Evolutionary conservation across 352 stramenopile genomes (phyloP), one percentile per base, ranked within the genome.

Genomic region (Globisporangium splendens): DNA sequence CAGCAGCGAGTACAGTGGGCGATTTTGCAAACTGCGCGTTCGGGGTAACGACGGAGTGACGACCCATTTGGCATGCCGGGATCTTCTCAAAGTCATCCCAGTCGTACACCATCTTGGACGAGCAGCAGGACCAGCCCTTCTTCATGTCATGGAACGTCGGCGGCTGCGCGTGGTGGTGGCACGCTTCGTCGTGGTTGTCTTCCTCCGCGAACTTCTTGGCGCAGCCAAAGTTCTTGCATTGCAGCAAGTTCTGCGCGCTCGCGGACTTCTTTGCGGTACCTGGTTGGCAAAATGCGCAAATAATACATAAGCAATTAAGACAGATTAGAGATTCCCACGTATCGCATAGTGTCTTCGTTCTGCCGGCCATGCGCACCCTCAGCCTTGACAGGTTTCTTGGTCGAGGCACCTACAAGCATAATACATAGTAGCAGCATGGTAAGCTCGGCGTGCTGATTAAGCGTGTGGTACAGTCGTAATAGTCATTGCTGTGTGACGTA

Each of bases 61-160:
- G 83, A 10, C 81, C 69, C 18, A 93, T 66, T 31, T 82, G 66
- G 52, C 83, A 95, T 46, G 77, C 68, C 61, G 86, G 70, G 59
- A 93, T 94, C 65, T 89, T 89, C 67, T 97, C 83, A 68, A 98
- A 98, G 68, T 96, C 87, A 67, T 98, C 93, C 90, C 93, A 98
- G 77, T 98, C 92, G 73, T 98, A 98, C 14, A 97, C 85, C 82
- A 95, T 94, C 65, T 88, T 92, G 59, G 72, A 79, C 58, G 83
- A 86, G 73, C 88, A 96, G 73, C 88, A 96, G 46, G 84, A 79
- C 88, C 88, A 96, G 66, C 88, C 85, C 58, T 96, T 96, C 72
- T 95, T 96, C 54, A 83, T 88, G 63, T 96, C 88, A 66, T 96
- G 88, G 70, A 96, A 96, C 14, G 89, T 77, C 49, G 88, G 88